Base-by-base conservation (phyloP, 305 asterid genomes). In the Fraxinus nigra region DNA sequence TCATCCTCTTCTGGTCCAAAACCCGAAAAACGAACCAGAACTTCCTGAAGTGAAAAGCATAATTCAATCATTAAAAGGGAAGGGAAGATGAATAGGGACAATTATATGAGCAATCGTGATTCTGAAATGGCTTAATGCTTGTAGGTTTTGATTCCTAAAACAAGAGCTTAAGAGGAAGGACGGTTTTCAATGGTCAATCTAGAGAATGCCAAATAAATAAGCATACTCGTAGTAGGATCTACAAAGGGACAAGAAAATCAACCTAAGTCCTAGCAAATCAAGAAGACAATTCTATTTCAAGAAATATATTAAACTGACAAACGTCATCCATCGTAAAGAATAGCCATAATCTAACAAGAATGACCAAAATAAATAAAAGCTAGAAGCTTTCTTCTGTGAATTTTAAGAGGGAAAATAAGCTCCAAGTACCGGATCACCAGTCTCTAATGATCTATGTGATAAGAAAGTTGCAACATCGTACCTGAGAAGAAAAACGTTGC, bases 1-100 rank as follows among this genome's bases (percentile, higher is more conserved):
- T 95, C 98, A 86, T 95, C 98, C 91, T 95, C 98, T 84, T 95
- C 98, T 59, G 89, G 87, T 72, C 97, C 98, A 80, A 93, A 95
- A 84, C 98, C 98, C 79, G 97, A 93, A 88, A 95, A 94, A 40
- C 98, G 97, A 83, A 95, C 98, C 80, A 93, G 84, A 74, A 92
- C 99, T 91, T 93, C 98, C 99, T 95, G 92, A 84, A 76, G 81
- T 83, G 72, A 79, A 78, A 35, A 86, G 46, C 85, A 84, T 43
- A 37, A 78, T 28, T 78, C 76, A 38, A 76, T 35, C 59, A 67
- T 37, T 35, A 26, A 13, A 3, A 80, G n/a, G 78, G 28, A 30
- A 13, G 11, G 30, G 76, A 24, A 48, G 79, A 24, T 18, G 18
- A 35, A 13, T 72, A 48, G 38, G 35, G n/a, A 40, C 6, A 7